These are phyloP conservation scores for Phytopythium oedochilum DNA, from an alignment of 352 stramenopile species.

Conservation along the genomic window DNA sequence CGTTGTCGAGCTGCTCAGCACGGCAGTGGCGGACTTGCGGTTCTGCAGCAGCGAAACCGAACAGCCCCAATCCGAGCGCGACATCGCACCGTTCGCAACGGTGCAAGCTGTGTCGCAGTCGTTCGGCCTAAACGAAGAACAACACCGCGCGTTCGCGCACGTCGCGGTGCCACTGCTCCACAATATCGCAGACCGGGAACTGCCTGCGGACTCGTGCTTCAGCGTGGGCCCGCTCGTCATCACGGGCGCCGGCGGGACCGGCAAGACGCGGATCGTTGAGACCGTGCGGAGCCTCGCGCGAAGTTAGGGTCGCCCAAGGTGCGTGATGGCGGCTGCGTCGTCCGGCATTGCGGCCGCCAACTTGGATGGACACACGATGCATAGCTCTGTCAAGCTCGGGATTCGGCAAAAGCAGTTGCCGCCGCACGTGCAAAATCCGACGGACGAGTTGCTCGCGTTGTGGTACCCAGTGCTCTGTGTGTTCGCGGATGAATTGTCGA, in stretches of 20 bases:
- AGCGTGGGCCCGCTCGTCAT: slow-evolving; percentile 6
- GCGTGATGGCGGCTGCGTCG: slow-evolving; percentile 3
- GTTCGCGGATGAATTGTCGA: slow-evolving; percentile 18
- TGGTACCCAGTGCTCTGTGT: slow-evolving; percentile 15
- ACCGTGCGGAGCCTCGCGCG: slow-evolving; percentile 2
- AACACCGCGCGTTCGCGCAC: slow-evolving; percentile 1
- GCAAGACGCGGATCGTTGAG: slow-evolving; percentile 17
- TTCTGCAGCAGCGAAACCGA: too few species aligned
- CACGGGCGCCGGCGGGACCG: slow-evolving; percentile 14
- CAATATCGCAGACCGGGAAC: background rate
- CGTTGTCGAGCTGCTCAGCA: too few species aligned
- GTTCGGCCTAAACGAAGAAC: background rate
- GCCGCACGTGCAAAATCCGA: slow-evolving; percentile 1
- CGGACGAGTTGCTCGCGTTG: background rate
- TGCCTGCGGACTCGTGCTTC: slow-evolving; percentile 1
- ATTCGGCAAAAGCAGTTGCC: slow-evolving; percentile 5
- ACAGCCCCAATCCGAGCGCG: too few species aligned
- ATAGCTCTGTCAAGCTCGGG: slow-evolving; percentile 10
- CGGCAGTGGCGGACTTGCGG: too few species aligned
- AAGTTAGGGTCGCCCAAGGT: slow-evolving; percentile 1
- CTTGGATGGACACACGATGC: slow-evolving; percentile 15
- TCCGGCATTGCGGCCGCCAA: slow-evolving; percentile 16
- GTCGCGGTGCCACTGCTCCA: slow-evolving; percentile 4
- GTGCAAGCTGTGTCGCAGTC: background rate
- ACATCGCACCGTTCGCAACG: background rate